A percentile compares a stretch with the other conserved stretches of the same genome.
Evolutionary conservation across 495 filamentous ascomycete genomes (phyloP).

Genomic region (Pyrenula aspistea): DNA sequence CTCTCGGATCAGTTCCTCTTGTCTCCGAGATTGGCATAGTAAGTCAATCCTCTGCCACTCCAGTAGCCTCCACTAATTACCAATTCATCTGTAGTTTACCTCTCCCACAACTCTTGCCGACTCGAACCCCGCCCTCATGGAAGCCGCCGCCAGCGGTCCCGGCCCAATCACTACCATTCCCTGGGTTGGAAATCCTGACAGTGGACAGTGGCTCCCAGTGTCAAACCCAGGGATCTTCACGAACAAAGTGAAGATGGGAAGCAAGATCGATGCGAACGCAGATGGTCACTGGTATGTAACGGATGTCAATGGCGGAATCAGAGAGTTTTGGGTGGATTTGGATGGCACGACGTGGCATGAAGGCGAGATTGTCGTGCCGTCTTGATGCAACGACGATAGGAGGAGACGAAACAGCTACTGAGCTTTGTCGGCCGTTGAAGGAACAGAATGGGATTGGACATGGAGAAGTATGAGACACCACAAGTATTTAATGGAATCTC

Average conservation of each 20-base stretch:
- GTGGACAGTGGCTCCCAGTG: background rate
- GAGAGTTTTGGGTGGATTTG: background rate
- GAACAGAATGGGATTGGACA: no score
- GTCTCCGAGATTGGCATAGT: background rate
- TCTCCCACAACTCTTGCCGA: background rate
- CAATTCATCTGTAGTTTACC: no score
- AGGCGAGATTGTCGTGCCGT: background rate
- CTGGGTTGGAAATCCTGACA: background rate
- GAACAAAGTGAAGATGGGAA: background rate
- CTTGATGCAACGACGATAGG: no score
- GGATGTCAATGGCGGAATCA: background rate
- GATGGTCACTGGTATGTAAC: background rate
- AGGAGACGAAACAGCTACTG: no score
- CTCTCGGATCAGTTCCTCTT: background rate
- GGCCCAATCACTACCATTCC: background rate
- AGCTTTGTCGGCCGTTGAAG: no score
- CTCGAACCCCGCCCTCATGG: background rate
- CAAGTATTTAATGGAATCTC: no score
- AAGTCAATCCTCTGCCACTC: background rate
- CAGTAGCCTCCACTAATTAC: background rate
- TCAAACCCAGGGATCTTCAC: background rate
- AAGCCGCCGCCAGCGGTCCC: background rate
- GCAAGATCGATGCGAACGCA: background rate
- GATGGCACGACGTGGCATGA: background rate
- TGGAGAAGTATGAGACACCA: no score